phyloP scores from a whole-genome alignment of 768 basidiomycete genomes.

The Auricularia auricula-judae region DNA sequence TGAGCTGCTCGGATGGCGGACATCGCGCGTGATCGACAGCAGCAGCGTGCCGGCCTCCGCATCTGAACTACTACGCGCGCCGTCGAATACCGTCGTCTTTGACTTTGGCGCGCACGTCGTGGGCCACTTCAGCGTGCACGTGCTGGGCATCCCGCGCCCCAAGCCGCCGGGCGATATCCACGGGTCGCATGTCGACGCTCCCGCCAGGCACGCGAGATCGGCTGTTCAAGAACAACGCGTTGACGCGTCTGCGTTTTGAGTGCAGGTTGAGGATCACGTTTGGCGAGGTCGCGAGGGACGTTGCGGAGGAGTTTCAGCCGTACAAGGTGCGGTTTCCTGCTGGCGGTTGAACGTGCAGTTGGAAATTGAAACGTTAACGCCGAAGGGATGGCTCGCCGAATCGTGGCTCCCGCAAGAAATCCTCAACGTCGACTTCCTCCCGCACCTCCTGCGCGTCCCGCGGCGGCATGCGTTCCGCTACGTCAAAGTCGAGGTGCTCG shows the following conservation, averaged over 20 bases:
- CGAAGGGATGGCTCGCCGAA: background rate
- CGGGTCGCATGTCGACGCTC: background rate
- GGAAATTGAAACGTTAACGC: too few relatives aligned
- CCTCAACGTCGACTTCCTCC: background rate
- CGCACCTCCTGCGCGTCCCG: background rate
- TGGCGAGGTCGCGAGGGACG: background rate
- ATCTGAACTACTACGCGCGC: background rate
- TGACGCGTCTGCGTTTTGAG: background rate
- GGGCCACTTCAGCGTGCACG: background rate
- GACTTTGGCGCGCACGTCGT: slow-evolving; percentile 2
- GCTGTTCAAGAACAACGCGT: background rate
- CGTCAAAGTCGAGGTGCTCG: background rate
- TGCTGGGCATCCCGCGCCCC: background rate
- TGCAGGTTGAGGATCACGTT: background rate
- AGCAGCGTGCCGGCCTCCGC: too few relatives aligned
- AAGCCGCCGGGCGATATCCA: background rate
- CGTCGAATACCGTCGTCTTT: background rate
- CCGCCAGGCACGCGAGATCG: background rate
- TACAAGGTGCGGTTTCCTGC: background rate
- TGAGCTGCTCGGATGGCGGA: too few relatives aligned
- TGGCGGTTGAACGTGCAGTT: too few relatives aligned
- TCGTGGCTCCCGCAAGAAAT: slow-evolving; percentile 1
- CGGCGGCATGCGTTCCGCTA: slow-evolving; percentile 2
- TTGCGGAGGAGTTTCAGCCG: background rate
- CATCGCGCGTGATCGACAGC: too few relatives aligned